Conservation (phyloP, 2,329 filamentous ascomycete genomes). For the Penicillium sp. region DNA sequence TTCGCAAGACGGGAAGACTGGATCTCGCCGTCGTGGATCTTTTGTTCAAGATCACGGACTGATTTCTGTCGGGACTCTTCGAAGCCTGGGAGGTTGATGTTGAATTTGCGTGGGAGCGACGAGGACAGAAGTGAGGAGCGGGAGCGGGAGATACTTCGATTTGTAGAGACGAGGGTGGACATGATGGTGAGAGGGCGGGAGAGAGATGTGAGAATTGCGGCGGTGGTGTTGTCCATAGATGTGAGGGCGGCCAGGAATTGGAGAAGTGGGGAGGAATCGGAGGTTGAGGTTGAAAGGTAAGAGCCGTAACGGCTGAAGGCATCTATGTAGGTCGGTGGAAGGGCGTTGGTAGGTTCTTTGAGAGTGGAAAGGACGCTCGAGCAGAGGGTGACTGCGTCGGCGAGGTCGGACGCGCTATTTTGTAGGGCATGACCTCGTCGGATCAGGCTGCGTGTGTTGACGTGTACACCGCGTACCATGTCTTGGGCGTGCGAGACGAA, state of each 20-base stretch:
- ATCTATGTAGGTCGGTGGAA: slow-evolving; percentile 68
- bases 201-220: slow-evolving; percentile 77
- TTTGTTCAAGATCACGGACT: slow-evolving; percentile 82
- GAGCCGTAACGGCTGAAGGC: slow-evolving; percentile 75
- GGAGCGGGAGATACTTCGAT: slow-evolving; percentile 76
- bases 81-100: slow-evolving; percentile 56
- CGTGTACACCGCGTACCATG: slow-evolving; percentile 81
- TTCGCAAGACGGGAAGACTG: slow-evolving; percentile 75
- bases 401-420: slow-evolving; percentile 59
- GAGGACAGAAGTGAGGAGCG: slow-evolving; percentile 72
- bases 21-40: slow-evolving; percentile 68
- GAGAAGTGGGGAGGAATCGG: slow-evolving; percentile 71
- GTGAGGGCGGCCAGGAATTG: slow-evolving; percentile 76
- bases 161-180: slow-evolving; percentile 71
- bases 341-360: slow-evolving; percentile 57
- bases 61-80: slow-evolving; percentile 85
- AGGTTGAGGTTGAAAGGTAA: slow-evolving; percentile 61
- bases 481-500: slow-evolving; percentile 91
- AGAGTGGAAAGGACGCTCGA: slow-evolving; percentile 56
- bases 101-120: slow-evolving; percentile 51
- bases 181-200: slow-evolving; percentile 79
- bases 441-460: slow-evolving; percentile 79
- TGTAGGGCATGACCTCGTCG: slow-evolving; percentile 75
- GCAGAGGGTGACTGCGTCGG: slow-evolving; percentile 48
- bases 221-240: slow-evolving; percentile 80